Evolutionary conservation across 108 stramenopile genomes (phyloP), one percentile per base, ranked within the genome.

Genomic region (Bacterosira constricta): DNA sequence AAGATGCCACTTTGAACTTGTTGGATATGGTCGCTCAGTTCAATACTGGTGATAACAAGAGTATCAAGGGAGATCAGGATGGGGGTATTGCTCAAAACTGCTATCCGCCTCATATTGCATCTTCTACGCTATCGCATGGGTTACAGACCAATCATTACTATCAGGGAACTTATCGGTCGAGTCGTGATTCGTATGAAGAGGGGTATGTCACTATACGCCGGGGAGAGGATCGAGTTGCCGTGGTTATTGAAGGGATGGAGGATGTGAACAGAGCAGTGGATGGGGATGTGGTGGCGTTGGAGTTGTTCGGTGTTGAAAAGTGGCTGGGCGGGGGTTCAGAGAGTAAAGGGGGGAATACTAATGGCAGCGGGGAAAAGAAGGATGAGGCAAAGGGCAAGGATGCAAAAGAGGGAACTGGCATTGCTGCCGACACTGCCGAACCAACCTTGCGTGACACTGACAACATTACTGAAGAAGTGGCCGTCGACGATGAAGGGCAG

Each of bases 221-320:
- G 29, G 90, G 89, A 29, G 87, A 88, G 6, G 91, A 93, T 46
- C 55, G 89, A n/a, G 84, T 93, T 21, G 89, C 88, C 17, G 86
- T 94, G 17, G 83, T 84, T 3, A 80, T 97, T 31, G 20, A 63
- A 26, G 88, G 90, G 3, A 39, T 35, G 12, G 21, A 37, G 38
- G 73, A 93, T 80, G 80, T 96, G 23, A 99, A 99, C 80, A 83
- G 99, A 42, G 97, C 97, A 0, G 81, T 98, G 21, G 97, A 98
- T 63, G 99, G 98, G 1, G 99, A 99, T 69, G 65, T 96, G 12
- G 99, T 99, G 18, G 96, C 96, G 5, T 77, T 99, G 49, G 88
- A 88, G 34, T 64, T 95, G 41, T 73, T 87, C 55, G 57, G 85
- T 9, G 45, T 92, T 20, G 77, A 79, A 20, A 49, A 82, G 49